Evolutionary conservation across 1,139 yeast species (phyloP), one percentile per base, ranked within the genome.

Genomic region (Saccharomyces uvarum): DNA sequence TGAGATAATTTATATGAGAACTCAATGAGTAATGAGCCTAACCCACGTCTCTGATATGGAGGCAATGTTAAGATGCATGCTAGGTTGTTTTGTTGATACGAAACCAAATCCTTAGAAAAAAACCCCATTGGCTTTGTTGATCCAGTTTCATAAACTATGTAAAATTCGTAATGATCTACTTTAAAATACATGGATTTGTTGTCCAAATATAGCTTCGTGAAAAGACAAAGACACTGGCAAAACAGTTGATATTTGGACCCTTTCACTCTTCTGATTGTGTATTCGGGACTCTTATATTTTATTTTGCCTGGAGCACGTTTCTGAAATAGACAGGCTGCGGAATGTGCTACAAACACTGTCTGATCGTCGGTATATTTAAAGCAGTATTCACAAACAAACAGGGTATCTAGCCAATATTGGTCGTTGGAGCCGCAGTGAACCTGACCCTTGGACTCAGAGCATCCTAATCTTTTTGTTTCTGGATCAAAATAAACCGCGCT

Each of bases 21-120:
- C 56, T 88, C 91, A 31, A 93, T 88, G 49, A 93, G 68, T 14
- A 88, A 73, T 3, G 88, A 81, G 0, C 99, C 99, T 41, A 91
- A 70, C 24, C 83, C 85, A 44, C 80, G 78, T 55, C 89, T 76
- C 67, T 93, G 99, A 67, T 83, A 93, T 1, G 97, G 97, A 0
- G 99, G 99, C 59, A 93, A 88, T 3, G 89, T 82, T 61, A 95
- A 78, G 26, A 93, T 87, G 67, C 98, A 93, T 0, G 97, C 97
- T 51, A 93, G 73, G 67, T 93, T 93, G 65, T 90, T 88, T 54
- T 81, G 79, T 54, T 88, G 95, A 82, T 91, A 88, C 0, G 97
- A 84, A 1, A 86, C 75, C 49, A 86, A 73, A 65, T 93, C 99
- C 62, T 88, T 88, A 24, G 97, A 90, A 65, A 89, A 93, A 67